Percentiles rank a stretch among this genome's conserved stretches.
Conservation (phyloP, 768 basidiomycete species). For the Tephrocybe rancida region DNA sequence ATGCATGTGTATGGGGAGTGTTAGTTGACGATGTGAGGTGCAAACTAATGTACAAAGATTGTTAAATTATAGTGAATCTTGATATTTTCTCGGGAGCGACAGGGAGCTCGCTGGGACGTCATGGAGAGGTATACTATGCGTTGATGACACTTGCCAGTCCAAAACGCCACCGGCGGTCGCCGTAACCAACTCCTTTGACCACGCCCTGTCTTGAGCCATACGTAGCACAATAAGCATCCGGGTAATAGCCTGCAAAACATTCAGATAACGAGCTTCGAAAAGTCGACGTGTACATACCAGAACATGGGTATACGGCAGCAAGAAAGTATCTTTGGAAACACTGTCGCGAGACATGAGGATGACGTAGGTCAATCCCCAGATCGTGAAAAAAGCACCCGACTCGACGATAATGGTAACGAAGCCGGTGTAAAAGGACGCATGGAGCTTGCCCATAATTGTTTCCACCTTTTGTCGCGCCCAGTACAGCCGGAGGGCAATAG, state of each 20-base stretch:
- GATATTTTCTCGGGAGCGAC: conserved; percentile 16
- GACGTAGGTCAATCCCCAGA: conserved; percentile 21
- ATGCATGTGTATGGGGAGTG: neutral
- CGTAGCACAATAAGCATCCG: conserved; percentile 41
- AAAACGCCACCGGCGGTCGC: conserved; percentile 33
- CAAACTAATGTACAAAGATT: conserved; percentile 10
- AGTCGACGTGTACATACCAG: conserved; percentile 12
- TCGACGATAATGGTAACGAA: conserved; percentile 22
- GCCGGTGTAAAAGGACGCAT: conserved; percentile 23
- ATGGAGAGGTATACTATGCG: conserved; percentile 32
- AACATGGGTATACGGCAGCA: conserved; percentile 21
- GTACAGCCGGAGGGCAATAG: conserved; percentile 16
- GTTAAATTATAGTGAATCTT: conserved; percentile 13
- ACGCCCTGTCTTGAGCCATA: conserved; percentile 42
- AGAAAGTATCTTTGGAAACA: conserved; percentile 10
- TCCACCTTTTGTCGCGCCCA: conserved; percentile 18
- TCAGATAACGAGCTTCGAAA: neutral
- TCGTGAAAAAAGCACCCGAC: conserved; percentile 23
- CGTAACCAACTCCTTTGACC: conserved; percentile 35
- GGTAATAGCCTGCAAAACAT: conserved; percentile 24
- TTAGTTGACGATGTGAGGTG: neutral
- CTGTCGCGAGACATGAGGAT: conserved; percentile 17
- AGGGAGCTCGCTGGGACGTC: conserved; percentile 21
- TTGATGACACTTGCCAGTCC: conserved; percentile 43
- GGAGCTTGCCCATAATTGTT: conserved; percentile 19